phyloP scores from a whole-genome alignment of 106 monocot genomes.

The Dactylorhiza incarnata region DNA sequence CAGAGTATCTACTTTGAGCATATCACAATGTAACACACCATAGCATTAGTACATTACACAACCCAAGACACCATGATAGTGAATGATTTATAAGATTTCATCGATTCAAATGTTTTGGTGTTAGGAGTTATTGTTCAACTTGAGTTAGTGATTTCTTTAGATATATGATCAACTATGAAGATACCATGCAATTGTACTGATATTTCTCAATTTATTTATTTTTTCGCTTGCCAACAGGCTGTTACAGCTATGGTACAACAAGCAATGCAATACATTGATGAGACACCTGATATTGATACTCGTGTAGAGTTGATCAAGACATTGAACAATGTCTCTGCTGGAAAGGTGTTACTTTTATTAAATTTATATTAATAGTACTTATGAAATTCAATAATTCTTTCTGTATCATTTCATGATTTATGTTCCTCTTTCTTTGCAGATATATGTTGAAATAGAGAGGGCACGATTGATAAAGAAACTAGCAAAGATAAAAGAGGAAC shows the following conservation, averaged over 20 bases:
- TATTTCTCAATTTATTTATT: neutral
- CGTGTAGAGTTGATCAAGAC: slow-evolving; percentile 93
- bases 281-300: slow-evolving; percentile 82
- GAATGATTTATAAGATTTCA: neutral
- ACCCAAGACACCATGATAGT: neutral
- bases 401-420: neutral
- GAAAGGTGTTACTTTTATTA: slow-evolving; percentile 49
- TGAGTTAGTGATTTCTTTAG: neutral
- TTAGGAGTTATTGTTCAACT: neutral
- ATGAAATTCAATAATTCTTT: neutral
- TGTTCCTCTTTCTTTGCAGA: slow-evolving; percentile 35
- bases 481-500: slow-evolving; percentile 97
- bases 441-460: slow-evolving; percentile 98
- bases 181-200: neutral
- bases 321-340: slow-evolving; percentile 88
- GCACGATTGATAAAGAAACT: slow-evolving; percentile 87
- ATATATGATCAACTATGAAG: neutral
- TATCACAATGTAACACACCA: neutral
- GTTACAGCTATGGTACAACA: slow-evolving; percentile 98
- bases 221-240: slow-evolving; percentile 42
- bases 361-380: neutral
- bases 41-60: neutral
- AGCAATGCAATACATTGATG: slow-evolving; percentile 95
- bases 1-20: neutral
- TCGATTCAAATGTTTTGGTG: neutral